phyloP scores from a whole-genome alignment of 2,329 filamentous ascomycete species.

The Neospermospora avenae region DNA sequence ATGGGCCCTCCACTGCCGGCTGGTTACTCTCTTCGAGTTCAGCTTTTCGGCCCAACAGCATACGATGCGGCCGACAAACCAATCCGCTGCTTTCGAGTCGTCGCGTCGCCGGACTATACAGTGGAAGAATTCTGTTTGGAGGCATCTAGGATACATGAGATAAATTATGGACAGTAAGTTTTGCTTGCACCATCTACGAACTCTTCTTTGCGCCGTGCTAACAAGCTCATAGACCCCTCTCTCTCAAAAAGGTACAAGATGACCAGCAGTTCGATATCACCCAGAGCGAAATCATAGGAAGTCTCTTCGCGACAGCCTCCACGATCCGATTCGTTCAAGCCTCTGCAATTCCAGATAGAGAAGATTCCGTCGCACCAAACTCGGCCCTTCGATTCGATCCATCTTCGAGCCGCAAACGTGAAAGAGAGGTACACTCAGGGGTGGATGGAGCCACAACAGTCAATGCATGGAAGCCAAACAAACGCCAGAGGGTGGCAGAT shows the following conservation, averaged over 20 bases:
- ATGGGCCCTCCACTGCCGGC: slow-evolving; percentile 30
- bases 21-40: slow-evolving; percentile 32
- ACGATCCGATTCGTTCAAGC: slow-evolving; percentile 33
- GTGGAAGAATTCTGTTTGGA: slow-evolving; percentile 33
- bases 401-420: slow-evolving; percentile 24
- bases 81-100: slow-evolving; percentile 32
- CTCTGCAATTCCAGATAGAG: slow-evolving; percentile 20
- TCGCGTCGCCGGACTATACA: slow-evolving; percentile 30
- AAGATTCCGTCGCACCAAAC: slow-evolving; percentile 35
- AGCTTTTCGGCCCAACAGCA: slow-evolving; percentile 30
- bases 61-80: slow-evolving; percentile 24
- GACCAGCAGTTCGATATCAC: slow-evolving; percentile 34
- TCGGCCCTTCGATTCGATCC: slow-evolving; percentile 33
- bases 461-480: slow-evolving; percentile 24
- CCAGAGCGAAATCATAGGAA: slow-evolving; percentile 30
- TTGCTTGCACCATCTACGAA: slow-evolving; percentile 3
- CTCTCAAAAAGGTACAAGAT: slow-evolving; percentile 35
- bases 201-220: slow-evolving; percentile 7
- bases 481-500: slow-evolving; percentile 29
- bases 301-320: slow-evolving; percentile 27
- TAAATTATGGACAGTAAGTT: slow-evolving; percentile 33
- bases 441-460: slow-evolving; percentile 11
- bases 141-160: slow-evolving; percentile 31
- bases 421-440: slow-evolving; percentile 19
- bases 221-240: slow-evolving; percentile 25